Percentiles rank a stretch among this genome's conserved stretches.
Conservation (phyloP, 2,329 filamentous ascomycete species). For the Pyrenochaeta sp. region DNA sequence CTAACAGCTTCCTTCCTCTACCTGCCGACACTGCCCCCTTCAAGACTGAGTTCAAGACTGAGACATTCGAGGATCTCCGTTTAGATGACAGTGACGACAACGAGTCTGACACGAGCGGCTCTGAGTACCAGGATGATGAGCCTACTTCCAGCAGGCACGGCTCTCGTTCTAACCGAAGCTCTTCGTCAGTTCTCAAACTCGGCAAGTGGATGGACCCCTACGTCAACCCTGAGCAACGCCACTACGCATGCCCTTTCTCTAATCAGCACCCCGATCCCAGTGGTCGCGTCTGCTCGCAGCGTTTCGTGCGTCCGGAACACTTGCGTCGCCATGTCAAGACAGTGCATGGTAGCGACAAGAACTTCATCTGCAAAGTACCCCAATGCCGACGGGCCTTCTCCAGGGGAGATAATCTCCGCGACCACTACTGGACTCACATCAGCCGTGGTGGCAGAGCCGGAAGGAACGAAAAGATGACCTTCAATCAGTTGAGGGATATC, state of each 20-base stretch:
- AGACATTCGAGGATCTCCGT: background rate
- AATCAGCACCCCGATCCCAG: background rate
- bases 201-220: constrained; percentile 18
- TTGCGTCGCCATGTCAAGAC: constrained; percentile 30
- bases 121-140: constrained; percentile 1
- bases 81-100: background rate
- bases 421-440: constrained; percentile 38
- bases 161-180: background rate
- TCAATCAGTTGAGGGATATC: constrained; percentile 21
- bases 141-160: background rate
- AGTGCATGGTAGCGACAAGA: constrained; percentile 15
- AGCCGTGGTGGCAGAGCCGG: constrained; percentile 21
- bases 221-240: constrained; percentile 9
- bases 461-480: constrained; percentile 24
- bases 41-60: background rate
- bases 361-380: constrained; percentile 19
- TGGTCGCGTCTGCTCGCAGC: constrained; percentile 5
- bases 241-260: constrained; percentile 11
- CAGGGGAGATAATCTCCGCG: constrained; percentile 31
- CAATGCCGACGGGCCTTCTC: constrained; percentile 19
- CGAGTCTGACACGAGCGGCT: constrained; percentile 4
- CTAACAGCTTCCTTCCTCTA: background rate
- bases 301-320: constrained; percentile 30
- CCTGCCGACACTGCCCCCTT: background rate
- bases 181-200: constrained; percentile 16